Evolutionary conservation across 108 stramenopile genomes (phyloP), one percentile per base, ranked within the genome.

Genomic region (Fragilaria crotonensis): DNA sequence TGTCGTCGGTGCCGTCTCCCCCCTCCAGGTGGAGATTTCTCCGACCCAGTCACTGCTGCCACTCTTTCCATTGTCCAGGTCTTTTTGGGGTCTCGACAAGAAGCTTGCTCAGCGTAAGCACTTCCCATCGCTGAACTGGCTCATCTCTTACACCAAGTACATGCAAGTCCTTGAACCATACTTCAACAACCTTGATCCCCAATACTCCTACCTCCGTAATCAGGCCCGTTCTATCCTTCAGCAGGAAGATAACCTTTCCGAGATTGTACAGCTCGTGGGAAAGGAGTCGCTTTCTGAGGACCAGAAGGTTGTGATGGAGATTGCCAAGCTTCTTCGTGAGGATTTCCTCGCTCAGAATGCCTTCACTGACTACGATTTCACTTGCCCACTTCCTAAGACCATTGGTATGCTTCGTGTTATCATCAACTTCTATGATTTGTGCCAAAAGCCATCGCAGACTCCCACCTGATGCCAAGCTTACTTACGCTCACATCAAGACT

Each of bases 71-170:
- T 99, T 78, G 99, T 99, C 27, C 98, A 99, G 80, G 99, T 99
- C 41, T 99, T 99, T 77, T n/a, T 99, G 99, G 99, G 99, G 99
- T 28, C 75, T 99, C 33, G 99, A 99, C 78, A 99, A 99, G 94
- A 98, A 99, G 85, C 93, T 99, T 55, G 99, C 99, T 14, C 99
- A 99, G 82, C 78, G 99, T 44, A 99, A 99, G 96, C 99, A 99
- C 71, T 99, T 99, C 81, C 99, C 99, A 33, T 90, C 88, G 32
- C 73, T 99, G 33, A 99, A 99, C 84, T 99, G 99, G 99, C 93
- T 95, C 71, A 97, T 98, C 63, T 97, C 96, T 2, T 99, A 97
- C 94, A 96, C 97, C 69, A 99, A 99, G 95, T 99, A 99, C 93
- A 98, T 97, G 97, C 86, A 96, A 53, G 97, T 98, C 36, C 89